These are phyloP conservation scores for Emmonsiellopsis sp. DNA, from an alignment of 2,329 filamentous ascomycete species.

Conservation along the genomic window DNA sequence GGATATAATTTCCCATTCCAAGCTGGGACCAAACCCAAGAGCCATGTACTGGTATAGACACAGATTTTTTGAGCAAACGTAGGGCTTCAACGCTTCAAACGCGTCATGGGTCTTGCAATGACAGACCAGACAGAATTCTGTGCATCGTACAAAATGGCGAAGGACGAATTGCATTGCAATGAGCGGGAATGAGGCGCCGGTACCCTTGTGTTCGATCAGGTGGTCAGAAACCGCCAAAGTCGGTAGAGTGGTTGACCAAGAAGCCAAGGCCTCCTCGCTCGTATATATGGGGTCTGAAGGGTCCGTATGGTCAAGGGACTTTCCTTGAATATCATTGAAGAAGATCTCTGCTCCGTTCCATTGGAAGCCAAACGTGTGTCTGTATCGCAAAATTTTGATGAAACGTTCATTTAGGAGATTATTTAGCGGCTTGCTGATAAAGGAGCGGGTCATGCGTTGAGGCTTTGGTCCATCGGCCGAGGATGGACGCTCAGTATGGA, in stretches of 20 bases:
- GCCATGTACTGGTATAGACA: slow-evolving; percentile 85
- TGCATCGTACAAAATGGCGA: slow-evolving; percentile 69
- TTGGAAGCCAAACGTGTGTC: slow-evolving; percentile 42
- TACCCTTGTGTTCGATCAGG: slow-evolving; percentile 23
- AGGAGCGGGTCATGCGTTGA: slow-evolving; percentile 45
- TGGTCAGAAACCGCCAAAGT: slow-evolving; percentile 44
- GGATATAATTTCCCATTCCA: slow-evolving; percentile 73
- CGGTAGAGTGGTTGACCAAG: slow-evolving; percentile 27
- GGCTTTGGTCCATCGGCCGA: neutral
- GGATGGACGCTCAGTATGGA: neutral
- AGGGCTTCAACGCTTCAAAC: slow-evolving; percentile 48
- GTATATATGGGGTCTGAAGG: slow-evolving; percentile 12
- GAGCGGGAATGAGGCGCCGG: slow-evolving; percentile 45
- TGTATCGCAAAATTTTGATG: slow-evolving; percentile 51
- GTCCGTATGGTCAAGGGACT: slow-evolving; percentile 11
- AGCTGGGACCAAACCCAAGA: slow-evolving; percentile 73
- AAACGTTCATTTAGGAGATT: slow-evolving; percentile 60
- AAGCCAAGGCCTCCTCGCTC: slow-evolving; percentile 16
- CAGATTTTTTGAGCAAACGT: slow-evolving; percentile 65
- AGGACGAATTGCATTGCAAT: slow-evolving; percentile 66
- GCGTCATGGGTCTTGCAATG: slow-evolving; percentile 57
- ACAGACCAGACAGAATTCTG: slow-evolving; percentile 80
- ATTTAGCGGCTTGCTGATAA: slow-evolving; percentile 65
- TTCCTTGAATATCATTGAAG: slow-evolving; percentile 41
- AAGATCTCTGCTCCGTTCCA: slow-evolving; percentile 62